Evolutionary conservation across 2,329 filamentous ascomycete genomes (phyloP), one percentile per base, ranked within the genome.

Genomic region (Metarhizium rileyi): DNA sequence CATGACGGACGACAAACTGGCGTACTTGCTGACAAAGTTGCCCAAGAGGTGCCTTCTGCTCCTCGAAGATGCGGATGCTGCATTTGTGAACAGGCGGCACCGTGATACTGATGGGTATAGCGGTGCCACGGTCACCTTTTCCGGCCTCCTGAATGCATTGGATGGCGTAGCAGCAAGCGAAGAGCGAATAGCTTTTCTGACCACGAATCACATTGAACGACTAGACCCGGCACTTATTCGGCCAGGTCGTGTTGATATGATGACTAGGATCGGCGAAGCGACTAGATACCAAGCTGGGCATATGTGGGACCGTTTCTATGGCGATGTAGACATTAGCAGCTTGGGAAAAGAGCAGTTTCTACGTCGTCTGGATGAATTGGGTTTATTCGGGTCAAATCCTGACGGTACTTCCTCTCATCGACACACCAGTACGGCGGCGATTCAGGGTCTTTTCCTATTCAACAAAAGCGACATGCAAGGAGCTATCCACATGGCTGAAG

Each of bases 241-340:
- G 23, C 93, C 93, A 0, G 93, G 93, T 1, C 80, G 93, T 45
- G 90, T 98, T 1, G 93, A 98, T 66, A 86, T 97, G 84, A 93
- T 88, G 57, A 79, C 95, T 3, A 81, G 88, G 49, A 84, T 98
- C 45, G 91, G 90, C 35, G 87, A 95, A 66, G 90, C 91, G 28
- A 91, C 87, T 3, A 76, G 81, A 51, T 86, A 87, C 64, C 93
- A 97, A 68, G 90, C 94, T 18, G 80, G 73, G 14, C 76, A 85
- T 66, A 86, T 98, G 70, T 98, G 91, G 90, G 86, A 94, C 65
- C 82, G 93, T 20, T 98, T 97, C 70, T 98, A 97, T 62, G 86
- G 86, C 4, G 87, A 94, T 30, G 72, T 88, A 23, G 90, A 95
- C 61, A 56, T 60, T 1, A 76, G 81, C 49, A 81, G 83, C 16